Percentiles rank a stretch among this genome's conserved stretches.
Conservation (phyloP, 1,284 basidiomycete genomes). For the Ceratobasidium sp. region DNA sequence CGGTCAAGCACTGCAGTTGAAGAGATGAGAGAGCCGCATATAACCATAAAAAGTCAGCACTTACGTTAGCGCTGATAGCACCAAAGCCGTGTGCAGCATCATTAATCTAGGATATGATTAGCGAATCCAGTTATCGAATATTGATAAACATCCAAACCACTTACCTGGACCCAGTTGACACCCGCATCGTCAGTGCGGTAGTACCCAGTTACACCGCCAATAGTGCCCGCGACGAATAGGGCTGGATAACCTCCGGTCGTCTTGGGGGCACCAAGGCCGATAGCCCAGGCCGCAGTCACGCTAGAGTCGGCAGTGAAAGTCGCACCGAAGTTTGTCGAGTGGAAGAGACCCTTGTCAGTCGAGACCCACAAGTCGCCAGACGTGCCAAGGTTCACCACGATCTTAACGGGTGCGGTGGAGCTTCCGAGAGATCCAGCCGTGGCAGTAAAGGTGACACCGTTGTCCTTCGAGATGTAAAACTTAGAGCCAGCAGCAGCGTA, state of each 20-base stretch:
- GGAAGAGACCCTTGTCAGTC: constrained; percentile 71
- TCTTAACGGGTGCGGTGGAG: constrained; percentile 65
- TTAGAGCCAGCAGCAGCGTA: constrained; percentile 67
- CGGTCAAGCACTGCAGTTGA: constrained; percentile 9
- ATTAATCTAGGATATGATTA: constrained; percentile 61
- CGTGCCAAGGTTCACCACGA: constrained; percentile 67
- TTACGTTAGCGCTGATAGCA: constrained; percentile 62
- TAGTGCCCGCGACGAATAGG: constrained; percentile 68
- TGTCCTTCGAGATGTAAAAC: constrained; percentile 72
- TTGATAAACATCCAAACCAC: neutral
- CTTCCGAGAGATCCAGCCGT: constrained; percentile 62
- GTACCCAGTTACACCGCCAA: constrained; percentile 64
- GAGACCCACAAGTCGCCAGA: constrained; percentile 73
- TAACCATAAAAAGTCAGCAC: constrained; percentile 63
- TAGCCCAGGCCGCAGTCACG: constrained; percentile 68
- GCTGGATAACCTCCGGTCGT: constrained; percentile 67
- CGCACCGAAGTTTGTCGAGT: constrained; percentile 68
- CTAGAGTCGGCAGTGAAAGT: constrained; percentile 66
- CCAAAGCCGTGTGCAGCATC: constrained; percentile 73
- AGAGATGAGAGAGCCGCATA: constrained; percentile 55
- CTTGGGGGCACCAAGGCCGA: constrained; percentile 70
- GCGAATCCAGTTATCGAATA: neutral
- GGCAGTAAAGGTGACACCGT: constrained; percentile 65
- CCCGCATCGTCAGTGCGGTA: constrained; percentile 72
- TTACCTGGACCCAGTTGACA: constrained; percentile 65